Evolutionary conservation across 2,329 filamentous ascomycete species (phyloP), one percentile per base, ranked within the genome.

Genomic region (Cercospora janseana): DNA sequence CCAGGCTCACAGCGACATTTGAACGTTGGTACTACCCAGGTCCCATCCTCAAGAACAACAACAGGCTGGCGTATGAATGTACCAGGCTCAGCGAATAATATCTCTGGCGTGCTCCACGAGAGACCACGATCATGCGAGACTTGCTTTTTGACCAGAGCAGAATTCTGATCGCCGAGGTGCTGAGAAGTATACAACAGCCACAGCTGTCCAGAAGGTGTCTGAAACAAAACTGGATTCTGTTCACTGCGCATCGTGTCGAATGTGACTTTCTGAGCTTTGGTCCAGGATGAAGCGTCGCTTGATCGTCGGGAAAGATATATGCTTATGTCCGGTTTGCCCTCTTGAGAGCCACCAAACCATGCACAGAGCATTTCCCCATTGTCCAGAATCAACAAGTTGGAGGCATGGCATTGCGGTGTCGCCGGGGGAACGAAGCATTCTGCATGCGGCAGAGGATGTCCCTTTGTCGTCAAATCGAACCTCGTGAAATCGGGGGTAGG

Each of bases 301-400:
- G 43, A 13, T 16, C 29, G 18, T 23, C 54, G 47, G 26, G 54
- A 43, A 13, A 54, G 44, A 34, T 54, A 56, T 18, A 56, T 56
- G 47, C 54, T 56, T 23, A 54, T 56, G n/a, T 56, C 54, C 15
- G 48, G 44, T 45, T 54, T 54, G 29, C 54, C 54, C 32, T 56
- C 54, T 42, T 56, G 54, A 8, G 42, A 54, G 16, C 54, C 54
- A 16, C 54, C 54, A 21, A 56, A 56, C 54, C 54, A 56, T 7
- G 46, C 54, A 32, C 54, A 56, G n/a, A 56, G 54, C 46, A 56
- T 45, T n/a, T 56, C 51, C 27, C 54, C 54, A 27, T 51, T 48
- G 27, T 46, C 46, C 3, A 54, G 24, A n/a, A 56, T 49, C 18
- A 54, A 34, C 8, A 56, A 40, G n/a, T 56, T 56, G 1, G 54